Percentiles rank a stretch among this genome's conserved stretches.
Evolutionary conservation across 768 basidiomycete species (phyloP).

Genomic region (Crassisporium funariophilum): DNA sequence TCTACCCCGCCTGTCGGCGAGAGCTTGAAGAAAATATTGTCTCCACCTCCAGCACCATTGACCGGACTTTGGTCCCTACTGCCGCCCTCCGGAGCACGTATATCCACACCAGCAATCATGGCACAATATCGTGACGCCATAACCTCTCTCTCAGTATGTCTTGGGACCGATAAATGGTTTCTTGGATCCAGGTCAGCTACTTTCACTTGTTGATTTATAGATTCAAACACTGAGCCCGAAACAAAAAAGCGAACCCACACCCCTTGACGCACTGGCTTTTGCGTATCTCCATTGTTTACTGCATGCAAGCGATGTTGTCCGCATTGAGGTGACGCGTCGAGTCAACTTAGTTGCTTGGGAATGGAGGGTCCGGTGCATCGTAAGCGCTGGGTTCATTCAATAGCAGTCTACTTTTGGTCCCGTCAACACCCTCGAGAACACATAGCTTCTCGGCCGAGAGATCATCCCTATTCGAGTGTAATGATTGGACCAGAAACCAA

Average conservation of each 20-base stretch:
- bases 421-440: not conserved
- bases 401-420: too few species aligned
- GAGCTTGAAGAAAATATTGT: conserved; percentile 52
- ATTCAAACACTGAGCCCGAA: conserved; percentile 1
- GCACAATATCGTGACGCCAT: conserved; percentile 73
- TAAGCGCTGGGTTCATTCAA: conserved; percentile 52
- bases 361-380: conserved; percentile 59
- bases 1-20: conserved; percentile 26
- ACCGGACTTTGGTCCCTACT: conserved; percentile 68
- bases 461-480: not conserved
- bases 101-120: conserved; percentile 52
- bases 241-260: conserved; percentile 62
- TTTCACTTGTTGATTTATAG: not conserved
- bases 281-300: conserved; percentile 77
- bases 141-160: conserved; percentile 68
- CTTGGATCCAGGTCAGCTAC: conserved; percentile 63
- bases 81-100: conserved; percentile 59
- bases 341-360: conserved; percentile 86
- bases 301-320: conserved; percentile 44
- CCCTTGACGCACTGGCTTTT: conserved; percentile 80
- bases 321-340: conserved; percentile 67
- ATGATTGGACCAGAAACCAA: too few species aligned
- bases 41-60: conserved; percentile 68
- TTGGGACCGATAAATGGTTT: conserved; percentile 82
- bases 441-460: too few species aligned